A percentile compares a stretch with the other conserved stretches of the same genome.
These are phyloP conservation scores for Calycina marina DNA, from an alignment of 2,329 filamentous ascomycete species.

Conservation along the genomic window DNA sequence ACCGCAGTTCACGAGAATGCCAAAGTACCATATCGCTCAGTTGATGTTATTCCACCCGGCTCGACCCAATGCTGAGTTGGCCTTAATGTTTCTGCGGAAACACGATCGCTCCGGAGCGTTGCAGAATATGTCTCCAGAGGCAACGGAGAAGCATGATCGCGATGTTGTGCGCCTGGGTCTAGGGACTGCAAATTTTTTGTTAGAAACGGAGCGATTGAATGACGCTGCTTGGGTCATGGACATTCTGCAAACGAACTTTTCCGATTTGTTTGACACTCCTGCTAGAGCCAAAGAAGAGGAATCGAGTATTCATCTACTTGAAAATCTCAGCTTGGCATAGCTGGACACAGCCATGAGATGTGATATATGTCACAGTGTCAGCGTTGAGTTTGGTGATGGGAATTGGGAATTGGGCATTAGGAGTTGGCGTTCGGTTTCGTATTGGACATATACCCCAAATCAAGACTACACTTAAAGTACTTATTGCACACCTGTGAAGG, in stretches of 20 bases:
- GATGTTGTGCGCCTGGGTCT: slow-evolving; percentile 13
- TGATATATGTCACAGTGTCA: too few relatives aligned
- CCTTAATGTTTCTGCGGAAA: slow-evolving; percentile 9
- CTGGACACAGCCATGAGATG: too few relatives aligned
- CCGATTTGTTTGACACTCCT: slow-evolving; percentile 11
- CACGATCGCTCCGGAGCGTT: slow-evolving; percentile 1
- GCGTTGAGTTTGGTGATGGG: too few relatives aligned
- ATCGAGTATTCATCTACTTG: slow-evolving; percentile 15
- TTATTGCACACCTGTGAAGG: too few relatives aligned
- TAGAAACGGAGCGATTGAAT: slow-evolving; percentile 10
- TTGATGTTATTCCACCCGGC: slow-evolving; percentile 16
- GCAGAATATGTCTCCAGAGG: not conserved
- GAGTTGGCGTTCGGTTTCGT: too few relatives aligned
- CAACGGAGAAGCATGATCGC: not conserved
- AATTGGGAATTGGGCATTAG: too few relatives aligned
- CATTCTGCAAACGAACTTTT: slow-evolving; percentile 13
- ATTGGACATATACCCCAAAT: too few relatives aligned
- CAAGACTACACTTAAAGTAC: too few relatives aligned
- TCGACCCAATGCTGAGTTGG: slow-evolving; percentile 11
- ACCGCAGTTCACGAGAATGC: slow-evolving; percentile 3
- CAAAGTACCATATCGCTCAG: slow-evolving; percentile 6
- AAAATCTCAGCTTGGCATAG: slow-evolving; percentile 10
- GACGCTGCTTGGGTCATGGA: slow-evolving; percentile 18
- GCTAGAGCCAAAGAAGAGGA: slow-evolving; percentile 14
- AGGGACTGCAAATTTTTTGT: slow-evolving; percentile 14